Evolutionary conservation across 331 rosid species (phyloP).

Genomic region (Ulmus americana): DNA sequence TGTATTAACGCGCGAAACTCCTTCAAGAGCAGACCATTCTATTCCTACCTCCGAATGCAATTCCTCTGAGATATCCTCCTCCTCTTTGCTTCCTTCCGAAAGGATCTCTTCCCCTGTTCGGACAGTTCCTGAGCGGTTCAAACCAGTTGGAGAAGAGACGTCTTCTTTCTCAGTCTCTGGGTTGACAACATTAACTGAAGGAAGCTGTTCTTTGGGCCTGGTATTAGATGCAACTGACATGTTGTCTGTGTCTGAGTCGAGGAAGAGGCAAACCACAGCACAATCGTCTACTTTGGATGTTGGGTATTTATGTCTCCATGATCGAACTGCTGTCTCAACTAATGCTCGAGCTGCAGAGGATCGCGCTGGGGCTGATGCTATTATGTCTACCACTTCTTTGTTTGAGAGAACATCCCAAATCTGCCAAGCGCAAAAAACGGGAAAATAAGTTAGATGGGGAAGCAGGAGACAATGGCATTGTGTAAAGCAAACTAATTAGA

Average conservation of each 20-base stretch:
- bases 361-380: constrained; percentile 61
- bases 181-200: constrained; percentile 29
- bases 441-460: neutral
- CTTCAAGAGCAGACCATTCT: constrained; percentile 97
- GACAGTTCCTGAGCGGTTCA: constrained; percentile 55
- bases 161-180: constrained; percentile 23
- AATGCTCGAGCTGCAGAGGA: constrained; percentile 67
- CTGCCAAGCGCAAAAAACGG: constrained; percentile 28
- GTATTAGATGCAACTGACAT: constrained; percentile 41
- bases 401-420: constrained; percentile 97
- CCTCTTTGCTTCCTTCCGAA: constrained; percentile 28
- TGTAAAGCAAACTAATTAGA: constrained; percentile 1
- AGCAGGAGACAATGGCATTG: neutral
- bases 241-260: constrained; percentile 36
- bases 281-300: constrained; percentile 95
- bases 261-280: constrained; percentile 88
- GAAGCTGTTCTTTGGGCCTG: constrained; percentile 38
- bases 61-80: constrained; percentile 33
- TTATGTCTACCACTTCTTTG: constrained; percentile 84
- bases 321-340: constrained; percentile 81
- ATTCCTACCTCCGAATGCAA: constrained; percentile 37
- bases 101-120: constrained; percentile 26
- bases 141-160: constrained; percentile 24
- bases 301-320: constrained; percentile 82
- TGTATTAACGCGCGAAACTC: constrained; percentile 96